Base-by-base conservation (phyloP, 345 rosid species). In the Citrus cavaleriei region DNA sequence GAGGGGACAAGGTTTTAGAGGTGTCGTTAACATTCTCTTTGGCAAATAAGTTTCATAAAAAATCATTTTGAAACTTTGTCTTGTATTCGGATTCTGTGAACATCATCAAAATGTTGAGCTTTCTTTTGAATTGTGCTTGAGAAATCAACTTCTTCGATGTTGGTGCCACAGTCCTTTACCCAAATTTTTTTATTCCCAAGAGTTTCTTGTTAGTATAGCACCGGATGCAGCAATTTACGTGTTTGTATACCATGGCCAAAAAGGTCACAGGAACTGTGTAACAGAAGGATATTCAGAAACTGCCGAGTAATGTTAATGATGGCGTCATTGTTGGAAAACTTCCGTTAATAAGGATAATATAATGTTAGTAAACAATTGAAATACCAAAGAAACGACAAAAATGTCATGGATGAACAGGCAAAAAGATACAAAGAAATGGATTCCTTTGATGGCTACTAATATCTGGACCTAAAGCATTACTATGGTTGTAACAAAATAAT, bases 1-100 rank as follows among this genome's bases (percentile, higher is more conserved):
- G 85, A 87, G 94, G 54, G 92, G 91, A 7, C 84, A 80, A 32
- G 85, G 73, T 4, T 78, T 71, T 73, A 70, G 85, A 77, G 84
- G 80, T 46, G 87, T 92, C 24, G 81, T 92, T 71, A 73, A 58
- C 77, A 78, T 91, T 81, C 87, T 90, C 46, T 87, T 91, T 78
- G 79, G 83, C 60, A 90, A 85, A 74, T 89, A 46, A 84, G 73
- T 21, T 62, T 19, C 6, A 10, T 7, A 0, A 27, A 8, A 7
- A 4, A 13, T 25, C 22, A 4, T 13, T 22, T 34, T 24, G 6
- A 5, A 2, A 2, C 57, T n/a, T n/a, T 42, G 5, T 68, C 25
- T 42, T 68, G 72, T 68, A 13, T 24, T 24, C 32, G 46, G 34
- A 24, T 54, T 54, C 21, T 19, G 6, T 6, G 7, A 18, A 1